These are phyloP conservation scores for Aspergillus caelatus DNA, from an alignment of 2,329 filamentous ascomycete genomes.

Conservation along the genomic window DNA sequence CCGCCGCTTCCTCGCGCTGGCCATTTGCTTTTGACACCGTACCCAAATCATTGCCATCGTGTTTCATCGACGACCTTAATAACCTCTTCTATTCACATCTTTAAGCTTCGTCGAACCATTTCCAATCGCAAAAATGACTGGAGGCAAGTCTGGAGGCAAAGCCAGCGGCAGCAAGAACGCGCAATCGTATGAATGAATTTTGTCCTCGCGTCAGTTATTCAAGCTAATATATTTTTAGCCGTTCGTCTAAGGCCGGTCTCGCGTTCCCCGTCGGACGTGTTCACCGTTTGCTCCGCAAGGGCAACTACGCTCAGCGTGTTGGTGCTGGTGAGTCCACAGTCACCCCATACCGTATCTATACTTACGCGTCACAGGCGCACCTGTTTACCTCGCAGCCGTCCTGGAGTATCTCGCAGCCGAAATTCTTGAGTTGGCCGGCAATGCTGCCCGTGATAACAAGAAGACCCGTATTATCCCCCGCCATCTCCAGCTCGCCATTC, in stretches of 20 bases:
- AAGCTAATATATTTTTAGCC: conserved; percentile 62
- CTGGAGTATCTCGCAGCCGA: conserved; percentile 1
- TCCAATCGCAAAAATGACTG: conserved; percentile 86
- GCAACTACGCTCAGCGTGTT: conserved; percentile 99
- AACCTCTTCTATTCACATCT: conserved; percentile 2
- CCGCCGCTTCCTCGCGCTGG: conserved; percentile 37
- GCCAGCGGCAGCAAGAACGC: conserved; percentile 98
- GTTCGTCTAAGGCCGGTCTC: conserved; percentile 98
- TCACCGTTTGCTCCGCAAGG: conserved; percentile 97
- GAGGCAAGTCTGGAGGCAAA: conserved; percentile 99
- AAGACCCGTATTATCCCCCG: conserved; percentile 99
- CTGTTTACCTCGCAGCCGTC: conserved; percentile 86
- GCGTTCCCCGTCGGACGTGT: conserved; percentile 99
- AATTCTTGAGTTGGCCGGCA: conserved; percentile 94
- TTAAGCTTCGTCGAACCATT: conserved; percentile 26
- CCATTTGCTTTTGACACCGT: conserved; percentile 33
- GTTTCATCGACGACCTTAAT: neutral
- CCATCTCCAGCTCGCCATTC: conserved; percentile 98
- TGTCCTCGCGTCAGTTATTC: conserved; percentile 20
- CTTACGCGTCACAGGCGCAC: conserved; percentile 60
- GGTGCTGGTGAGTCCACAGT: conserved; percentile 71
- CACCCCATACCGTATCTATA: neutral
- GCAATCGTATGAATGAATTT: conserved; percentile 78
- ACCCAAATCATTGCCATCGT: conserved; percentile 19
- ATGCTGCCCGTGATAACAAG: conserved; percentile 99